Evolutionary conservation across 2,329 filamentous ascomycete species (phyloP).

Genomic region (Alternaria viburni): DNA sequence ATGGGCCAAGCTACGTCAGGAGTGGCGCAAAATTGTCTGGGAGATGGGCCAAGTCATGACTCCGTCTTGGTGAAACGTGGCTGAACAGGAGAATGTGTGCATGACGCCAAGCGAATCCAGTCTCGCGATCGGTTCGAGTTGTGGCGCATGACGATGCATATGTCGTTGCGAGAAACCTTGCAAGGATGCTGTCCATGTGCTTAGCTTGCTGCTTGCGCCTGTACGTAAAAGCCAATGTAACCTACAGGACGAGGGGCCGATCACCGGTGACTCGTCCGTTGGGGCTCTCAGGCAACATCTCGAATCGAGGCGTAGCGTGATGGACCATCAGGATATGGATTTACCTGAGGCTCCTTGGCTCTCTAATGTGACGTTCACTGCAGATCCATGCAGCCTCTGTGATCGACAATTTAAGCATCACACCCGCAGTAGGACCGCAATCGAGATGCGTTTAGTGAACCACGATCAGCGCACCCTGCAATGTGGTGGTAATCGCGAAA

Average conservation of each 20-base stretch:
- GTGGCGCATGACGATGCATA: constrained; percentile 16
- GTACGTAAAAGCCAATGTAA: not conserved
- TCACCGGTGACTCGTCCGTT: not conserved
- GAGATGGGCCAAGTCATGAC: not conserved
- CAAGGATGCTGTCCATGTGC: constrained; percentile 1
- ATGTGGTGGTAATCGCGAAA: not conserved
- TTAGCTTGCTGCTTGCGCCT: not conserved
- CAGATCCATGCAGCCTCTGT: not conserved
- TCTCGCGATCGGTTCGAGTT: constrained; percentile 2
- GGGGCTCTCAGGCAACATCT: not conserved
- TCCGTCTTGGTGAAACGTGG: not conserved
- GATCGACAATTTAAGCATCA: constrained; percentile 2
- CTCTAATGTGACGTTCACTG: constrained; percentile 1
- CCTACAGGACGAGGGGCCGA: not conserved
- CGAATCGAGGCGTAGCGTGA: not conserved
- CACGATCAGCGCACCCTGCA: not conserved
- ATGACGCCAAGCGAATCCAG: constrained; percentile 4
- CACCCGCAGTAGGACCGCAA: not conserved
- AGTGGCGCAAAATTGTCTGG: constrained; percentile 5
- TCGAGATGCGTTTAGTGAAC: not conserved
- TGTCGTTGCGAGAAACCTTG: not conserved
- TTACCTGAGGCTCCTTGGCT: not conserved
- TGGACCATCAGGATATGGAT: not conserved
- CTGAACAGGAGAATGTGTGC: not conserved
- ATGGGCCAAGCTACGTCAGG: not conserved